A percentile compares a stretch with the other conserved stretches of the same genome.
These are phyloP conservation scores for Mycena rosella DNA, from an alignment of 768 basidiomycete genomes.

Conservation along the genomic window DNA sequence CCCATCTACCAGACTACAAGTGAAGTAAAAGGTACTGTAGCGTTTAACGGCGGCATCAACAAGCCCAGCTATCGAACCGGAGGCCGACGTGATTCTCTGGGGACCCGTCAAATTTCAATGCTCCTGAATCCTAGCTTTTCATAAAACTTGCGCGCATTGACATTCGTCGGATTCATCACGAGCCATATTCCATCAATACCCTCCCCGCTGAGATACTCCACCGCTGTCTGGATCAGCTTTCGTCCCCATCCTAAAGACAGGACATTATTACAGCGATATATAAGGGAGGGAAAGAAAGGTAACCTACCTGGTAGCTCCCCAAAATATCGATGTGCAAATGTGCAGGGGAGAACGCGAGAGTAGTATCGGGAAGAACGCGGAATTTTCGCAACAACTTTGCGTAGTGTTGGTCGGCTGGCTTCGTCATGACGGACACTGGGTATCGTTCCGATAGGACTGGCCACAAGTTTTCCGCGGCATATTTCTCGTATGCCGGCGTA, in stretches of 20 bases:
- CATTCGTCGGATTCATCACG: conserved; percentile 75
- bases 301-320: conserved; percentile 63
- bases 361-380: conserved; percentile 60
- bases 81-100: conserved; percentile 66
- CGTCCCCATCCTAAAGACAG: conserved; percentile 70
- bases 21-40: no score
- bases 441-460: conserved; percentile 69
- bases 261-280: background rate
- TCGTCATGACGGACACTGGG: conserved; percentile 49
- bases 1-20: no score
- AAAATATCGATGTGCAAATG: conserved; percentile 84
- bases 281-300: background rate
- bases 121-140: conserved; percentile 68
- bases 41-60: no score
- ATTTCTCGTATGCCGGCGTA: conserved; percentile 72
- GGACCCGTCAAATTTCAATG: conserved; percentile 68
- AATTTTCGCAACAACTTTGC: conserved; percentile 55
- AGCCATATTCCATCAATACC: conserved; percentile 74
- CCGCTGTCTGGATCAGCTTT: conserved; percentile 67
- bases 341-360: conserved; percentile 73
- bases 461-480: conserved; percentile 72
- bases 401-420: conserved; percentile 59
- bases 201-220: conserved; percentile 63
- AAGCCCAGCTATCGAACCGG: conserved; percentile 56
- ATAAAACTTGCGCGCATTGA: conserved; percentile 72